Evolutionary conservation across 495 filamentous ascomycete species (phyloP).

Genomic region (Penicillium lagena): DNA sequence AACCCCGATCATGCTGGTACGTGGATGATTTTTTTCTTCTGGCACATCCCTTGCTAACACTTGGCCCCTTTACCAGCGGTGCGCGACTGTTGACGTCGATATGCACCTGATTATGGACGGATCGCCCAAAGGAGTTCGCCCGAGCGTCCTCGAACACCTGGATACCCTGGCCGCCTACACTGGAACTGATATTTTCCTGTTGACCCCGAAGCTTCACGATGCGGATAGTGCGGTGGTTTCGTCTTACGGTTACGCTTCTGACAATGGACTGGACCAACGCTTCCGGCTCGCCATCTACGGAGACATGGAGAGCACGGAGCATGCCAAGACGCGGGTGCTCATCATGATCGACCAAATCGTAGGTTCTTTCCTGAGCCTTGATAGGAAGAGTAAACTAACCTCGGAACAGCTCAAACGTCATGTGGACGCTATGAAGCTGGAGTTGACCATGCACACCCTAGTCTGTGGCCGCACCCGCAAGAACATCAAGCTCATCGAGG

Average conservation of each 20-base stretch:
- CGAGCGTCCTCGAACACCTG: slow-evolving; percentile 73
- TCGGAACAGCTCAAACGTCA: slow-evolving; percentile 68
- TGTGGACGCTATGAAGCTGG: slow-evolving; percentile 75
- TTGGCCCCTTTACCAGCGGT: slow-evolving; percentile 53
- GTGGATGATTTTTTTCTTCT: slow-evolving; percentile 28
- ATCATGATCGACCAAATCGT: slow-evolving; percentile 98
- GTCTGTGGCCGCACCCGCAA: slow-evolving; percentile 87
- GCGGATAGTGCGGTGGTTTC: slow-evolving; percentile 45
- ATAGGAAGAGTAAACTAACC: slow-evolving; percentile 20
- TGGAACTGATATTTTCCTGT: slow-evolving; percentile 91
- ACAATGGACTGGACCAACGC: slow-evolving; percentile 66
- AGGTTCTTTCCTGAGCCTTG: slow-evolving; percentile 27
- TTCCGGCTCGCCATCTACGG: slow-evolving; percentile 91
- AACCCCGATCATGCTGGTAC: slow-evolving; percentile 80
- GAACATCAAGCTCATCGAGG: slow-evolving; percentile 96
- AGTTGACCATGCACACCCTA: slow-evolving; percentile 80
- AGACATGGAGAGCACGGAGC: slow-evolving; percentile 89
- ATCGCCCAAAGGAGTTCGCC: slow-evolving; percentile 55
- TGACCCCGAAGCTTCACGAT: slow-evolving; percentile 67
- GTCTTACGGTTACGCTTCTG: slow-evolving; percentile 61
- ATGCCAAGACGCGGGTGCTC: slow-evolving; percentile 91
- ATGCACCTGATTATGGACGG: slow-evolving; percentile 76
- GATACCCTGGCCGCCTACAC: slow-evolving; percentile 78
- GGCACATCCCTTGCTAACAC: slow-evolving; percentile 17
- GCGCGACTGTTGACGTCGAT: slow-evolving; percentile 87